These are phyloP conservation scores for Stropharia rugosoannulata DNA, from an alignment of 768 basidiomycete species.

Conservation along the genomic window DNA sequence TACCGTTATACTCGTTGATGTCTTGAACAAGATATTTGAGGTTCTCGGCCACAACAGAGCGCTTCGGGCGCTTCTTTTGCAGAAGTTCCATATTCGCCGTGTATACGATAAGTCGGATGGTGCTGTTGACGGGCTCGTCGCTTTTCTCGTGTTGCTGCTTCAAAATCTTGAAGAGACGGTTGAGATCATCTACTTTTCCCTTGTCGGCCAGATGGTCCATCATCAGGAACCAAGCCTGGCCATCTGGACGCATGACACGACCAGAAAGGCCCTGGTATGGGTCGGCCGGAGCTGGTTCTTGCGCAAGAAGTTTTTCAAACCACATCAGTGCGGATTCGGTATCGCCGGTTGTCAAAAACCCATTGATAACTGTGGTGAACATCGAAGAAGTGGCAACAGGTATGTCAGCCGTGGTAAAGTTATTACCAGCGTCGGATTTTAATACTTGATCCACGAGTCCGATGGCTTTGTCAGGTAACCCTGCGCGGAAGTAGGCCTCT, in stretches of 20 bases:
- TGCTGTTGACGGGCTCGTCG: constrained; percentile 28
- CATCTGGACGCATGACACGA: constrained; percentile 44
- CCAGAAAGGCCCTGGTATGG: constrained; percentile 41
- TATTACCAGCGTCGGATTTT: constrained; percentile 36
- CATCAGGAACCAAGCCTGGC: constrained; percentile 56
- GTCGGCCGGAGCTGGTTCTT: constrained; percentile 29
- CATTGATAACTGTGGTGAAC: constrained; percentile 60
- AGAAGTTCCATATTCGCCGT: constrained; percentile 31
- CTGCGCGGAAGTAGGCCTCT: constrained; percentile 64
- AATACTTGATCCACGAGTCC: constrained; percentile 73
- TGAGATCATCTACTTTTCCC: constrained; percentile 52
- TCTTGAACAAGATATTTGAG: background rate
- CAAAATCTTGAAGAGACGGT: constrained; percentile 48
- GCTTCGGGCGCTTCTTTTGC: background rate
- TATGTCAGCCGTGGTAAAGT: constrained; percentile 36
- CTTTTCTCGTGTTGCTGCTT: constrained; percentile 33
- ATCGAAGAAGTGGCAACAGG: constrained; percentile 64
- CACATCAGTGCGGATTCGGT: constrained; percentile 62
- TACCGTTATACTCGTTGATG: background rate
- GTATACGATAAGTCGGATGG: constrained; percentile 44
- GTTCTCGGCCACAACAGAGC: background rate
- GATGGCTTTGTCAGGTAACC: constrained; percentile 61
- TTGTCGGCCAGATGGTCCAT: constrained; percentile 52
- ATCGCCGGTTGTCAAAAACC: constrained; percentile 66
- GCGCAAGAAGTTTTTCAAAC: constrained; percentile 64